These are phyloP conservation scores for Eutypa lata DNA, from an alignment of 2,329 filamentous ascomycete species.

Conservation along the genomic window DNA sequence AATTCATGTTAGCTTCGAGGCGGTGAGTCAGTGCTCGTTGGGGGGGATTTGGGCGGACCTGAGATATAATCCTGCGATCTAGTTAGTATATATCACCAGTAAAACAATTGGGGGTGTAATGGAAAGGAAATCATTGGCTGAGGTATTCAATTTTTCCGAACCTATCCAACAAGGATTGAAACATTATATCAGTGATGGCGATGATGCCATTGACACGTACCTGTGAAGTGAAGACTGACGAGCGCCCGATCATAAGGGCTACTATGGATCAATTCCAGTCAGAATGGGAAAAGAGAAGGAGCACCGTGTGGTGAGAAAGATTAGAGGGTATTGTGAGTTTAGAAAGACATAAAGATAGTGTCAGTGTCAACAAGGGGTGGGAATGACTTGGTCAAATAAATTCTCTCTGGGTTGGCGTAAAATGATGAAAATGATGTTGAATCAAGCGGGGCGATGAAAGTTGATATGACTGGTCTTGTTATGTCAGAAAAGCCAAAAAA, in stretches of 20 bases:
- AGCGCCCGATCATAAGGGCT: conserved; percentile 83
- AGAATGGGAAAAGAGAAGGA: conserved; percentile 15
- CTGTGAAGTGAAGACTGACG: conserved; percentile 84
- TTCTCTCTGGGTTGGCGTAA: not conserved
- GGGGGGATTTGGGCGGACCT: conserved; percentile 49
- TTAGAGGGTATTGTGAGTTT: conserved; percentile 6
- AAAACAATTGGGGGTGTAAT: conserved; percentile 1
- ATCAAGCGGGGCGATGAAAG: not conserved
- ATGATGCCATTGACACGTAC: conserved; percentile 45
- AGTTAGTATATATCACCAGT: conserved; percentile 39
- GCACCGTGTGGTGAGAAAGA: conserved; percentile 11
- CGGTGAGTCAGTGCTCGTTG: conserved; percentile 41
- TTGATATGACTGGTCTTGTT: not conserved
- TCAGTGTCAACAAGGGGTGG: no score
- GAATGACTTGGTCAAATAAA: no score
- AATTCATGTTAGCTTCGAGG: conserved; percentile 32
- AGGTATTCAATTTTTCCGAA: conserved; percentile 4
- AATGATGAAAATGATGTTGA: not conserved
- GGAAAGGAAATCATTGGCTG: not conserved
- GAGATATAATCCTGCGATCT: conserved; percentile 69
- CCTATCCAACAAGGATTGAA: not conserved
- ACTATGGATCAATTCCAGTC: conserved; percentile 34
- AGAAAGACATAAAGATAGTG: conserved; percentile 8
- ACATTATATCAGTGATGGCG: not conserved
- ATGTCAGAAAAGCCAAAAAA: not conserved